These are phyloP conservation scores for Neurospora intermedia DNA, from an alignment of 495 filamentous ascomycete genomes.

Conservation along the genomic window DNA sequence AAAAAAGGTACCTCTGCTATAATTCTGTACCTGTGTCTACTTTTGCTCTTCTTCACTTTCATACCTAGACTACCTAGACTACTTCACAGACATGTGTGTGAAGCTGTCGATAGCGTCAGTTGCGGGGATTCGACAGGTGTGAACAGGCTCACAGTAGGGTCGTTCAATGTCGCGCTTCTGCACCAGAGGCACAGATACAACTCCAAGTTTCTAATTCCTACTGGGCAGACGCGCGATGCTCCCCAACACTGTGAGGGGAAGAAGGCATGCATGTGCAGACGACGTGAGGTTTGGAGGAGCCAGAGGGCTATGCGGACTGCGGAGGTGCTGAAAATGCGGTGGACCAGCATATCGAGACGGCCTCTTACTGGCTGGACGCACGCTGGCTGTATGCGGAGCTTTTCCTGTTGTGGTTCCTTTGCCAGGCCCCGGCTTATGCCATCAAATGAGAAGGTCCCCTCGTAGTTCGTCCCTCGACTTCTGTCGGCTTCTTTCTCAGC, in stretches of 20 bases:
- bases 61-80: neutral
- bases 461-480: conserved; percentile 16
- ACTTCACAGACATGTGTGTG: neutral
- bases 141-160: neutral
- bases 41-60: neutral
- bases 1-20: neutral
- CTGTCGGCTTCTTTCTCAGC: conserved; percentile 22
- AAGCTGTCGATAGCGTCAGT: neutral
- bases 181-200: neutral
- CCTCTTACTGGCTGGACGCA: neutral
- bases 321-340: conserved; percentile 10
- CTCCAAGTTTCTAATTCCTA: neutral
- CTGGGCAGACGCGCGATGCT: neutral
- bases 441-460: conserved; percentile 1
- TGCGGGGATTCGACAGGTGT: neutral
- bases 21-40: neutral
- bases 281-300: neutral
- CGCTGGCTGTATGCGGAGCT: conserved; percentile 8
- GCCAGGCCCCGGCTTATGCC: conserved; percentile 10
- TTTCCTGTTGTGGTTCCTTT: conserved; percentile 10
- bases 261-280: neutral
- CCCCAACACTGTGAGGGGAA: neutral
- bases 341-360: neutral
- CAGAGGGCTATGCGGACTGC: conserved; percentile 10
- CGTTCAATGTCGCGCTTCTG: neutral